Base-by-base conservation (phyloP, 164 flowering plant genomes). In the Nymphaea colorata region DNA sequence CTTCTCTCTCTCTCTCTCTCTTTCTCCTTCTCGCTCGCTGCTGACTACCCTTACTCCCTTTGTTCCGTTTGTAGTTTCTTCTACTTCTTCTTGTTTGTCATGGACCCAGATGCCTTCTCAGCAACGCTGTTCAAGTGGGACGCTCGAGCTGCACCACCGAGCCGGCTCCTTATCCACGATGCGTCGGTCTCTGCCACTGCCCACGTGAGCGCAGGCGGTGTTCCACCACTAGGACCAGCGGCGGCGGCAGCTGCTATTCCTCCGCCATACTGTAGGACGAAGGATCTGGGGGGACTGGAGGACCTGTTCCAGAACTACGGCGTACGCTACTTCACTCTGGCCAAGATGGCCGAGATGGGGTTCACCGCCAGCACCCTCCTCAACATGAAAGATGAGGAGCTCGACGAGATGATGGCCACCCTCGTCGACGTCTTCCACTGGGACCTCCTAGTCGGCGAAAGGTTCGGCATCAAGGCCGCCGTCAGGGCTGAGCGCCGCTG, bases 381-480 rank as follows among this genome's bases (percentile, higher is more conserved):
- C 74, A 84, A 87, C 74, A 95, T 95, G 99, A 88, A 73, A 66
- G 99, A 95, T 55, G 94, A 84, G 41, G 98, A 95, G 86, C 80
- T 95, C 5, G 99, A 92, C 62, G 97, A 90, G 36, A 92, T 95
- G 97, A 92, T 92, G 94, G 82, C 75, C 75, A 89, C 88, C 72
- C 76, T 95, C 64, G 79, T 80, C 8, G 96, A 92, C 44, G 82
- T 95, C 16, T 92, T 86, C 78, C 73, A 93, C 45, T 87, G 92
- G 93, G 98, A 95, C 25, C 82, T 95, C 1, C 86, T 92, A 51
- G 94, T 95, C 41, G 98, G 99, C 0, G 99, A 95, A 77, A 75
- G 98, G 41, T 95, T 88, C 67, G 99, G 99, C 4, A 87, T 95
- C 70, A 92, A 89, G 65, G 91, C 98, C 57, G 97, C 99, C 44